Conservation (phyloP, 2,329 filamentous ascomycete species). For the Aureobasidium sp. region DNA sequence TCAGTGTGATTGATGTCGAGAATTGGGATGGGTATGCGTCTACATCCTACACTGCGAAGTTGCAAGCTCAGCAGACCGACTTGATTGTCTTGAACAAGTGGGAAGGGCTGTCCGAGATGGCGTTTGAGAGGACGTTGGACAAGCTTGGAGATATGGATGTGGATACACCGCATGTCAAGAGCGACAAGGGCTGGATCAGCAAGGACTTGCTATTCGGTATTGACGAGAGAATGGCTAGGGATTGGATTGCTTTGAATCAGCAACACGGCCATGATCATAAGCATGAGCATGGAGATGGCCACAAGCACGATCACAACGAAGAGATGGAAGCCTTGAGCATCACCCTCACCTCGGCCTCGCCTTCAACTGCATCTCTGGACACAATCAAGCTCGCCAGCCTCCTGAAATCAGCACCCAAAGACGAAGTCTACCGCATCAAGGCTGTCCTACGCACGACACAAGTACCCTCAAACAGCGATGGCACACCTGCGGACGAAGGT, state of each 20-base stretch:
- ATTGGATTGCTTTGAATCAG: constrained; percentile 32
- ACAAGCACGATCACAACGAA: constrained; percentile 57
- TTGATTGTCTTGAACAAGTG: constrained; percentile 91
- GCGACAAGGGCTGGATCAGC: constrained; percentile 68
- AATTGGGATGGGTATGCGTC: constrained; percentile 93
- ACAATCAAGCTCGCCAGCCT: constrained; percentile 57
- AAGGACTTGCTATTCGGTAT: constrained; percentile 79
- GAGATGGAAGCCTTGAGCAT: constrained; percentile 90
- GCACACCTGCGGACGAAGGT: constrained; percentile 18
- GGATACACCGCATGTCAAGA: constrained; percentile 73
- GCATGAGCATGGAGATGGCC: constrained; percentile 27
- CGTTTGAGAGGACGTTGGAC: constrained; percentile 72
- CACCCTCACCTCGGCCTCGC: constrained; percentile 40
- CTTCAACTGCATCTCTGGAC: constrained; percentile 35
- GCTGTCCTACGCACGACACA: constrained; percentile 47
- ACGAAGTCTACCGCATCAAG: constrained; percentile 95
- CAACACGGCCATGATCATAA: constrained; percentile 36
- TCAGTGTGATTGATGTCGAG: constrained; percentile 87
- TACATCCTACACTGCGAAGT: constrained; percentile 77
- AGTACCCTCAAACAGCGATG: constrained; percentile 33
- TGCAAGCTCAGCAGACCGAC: constrained; percentile 87
- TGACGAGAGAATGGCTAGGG: constrained; percentile 67
- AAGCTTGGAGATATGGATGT: constrained; percentile 73
- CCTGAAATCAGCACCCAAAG: constrained; percentile 70
- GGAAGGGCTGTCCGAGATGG: constrained; percentile 66